Percentiles rank a stretch among this genome's conserved stretches.
Conservation (phyloP, 2,329 filamentous ascomycete genomes). For the Penicillium palitans region DNA sequence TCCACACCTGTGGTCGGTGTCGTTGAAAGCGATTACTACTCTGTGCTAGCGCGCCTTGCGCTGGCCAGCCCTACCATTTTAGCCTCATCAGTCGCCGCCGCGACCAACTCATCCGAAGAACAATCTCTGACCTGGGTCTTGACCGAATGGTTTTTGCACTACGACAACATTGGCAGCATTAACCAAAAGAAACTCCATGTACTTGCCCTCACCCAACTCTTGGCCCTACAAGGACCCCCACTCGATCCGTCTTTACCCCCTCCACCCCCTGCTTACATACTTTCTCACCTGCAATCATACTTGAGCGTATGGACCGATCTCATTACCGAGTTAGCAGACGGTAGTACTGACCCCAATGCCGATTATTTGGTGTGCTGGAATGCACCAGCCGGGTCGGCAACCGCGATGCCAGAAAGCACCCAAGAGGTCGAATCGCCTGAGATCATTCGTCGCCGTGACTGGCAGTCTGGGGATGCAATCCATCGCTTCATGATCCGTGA, state of each 20-base stretch:
- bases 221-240: conserved; percentile 39
- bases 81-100: conserved; percentile 51
- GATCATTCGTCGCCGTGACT: conserved; percentile 41
- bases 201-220: conserved; percentile 48
- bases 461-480: conserved; percentile 44
- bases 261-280: conserved; percentile 40
- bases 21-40: conserved; percentile 81
- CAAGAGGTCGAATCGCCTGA: conserved; percentile 44
- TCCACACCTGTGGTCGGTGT: conserved; percentile 69
- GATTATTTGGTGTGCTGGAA: conserved; percentile 48
- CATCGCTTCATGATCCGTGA: conserved; percentile 48
- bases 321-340: conserved; percentile 47
- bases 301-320: conserved; percentile 51
- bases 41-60: conserved; percentile 75
- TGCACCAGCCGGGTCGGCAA: conserved; percentile 22
- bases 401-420: conserved; percentile 34
- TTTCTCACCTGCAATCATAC: conserved; percentile 48
- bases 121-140: conserved; percentile 46
- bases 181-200: conserved; percentile 50
- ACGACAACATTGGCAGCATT: conserved; percentile 49
- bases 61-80: conserved; percentile 71
- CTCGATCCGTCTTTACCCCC: conserved; percentile 27
- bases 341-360: conserved; percentile 40
- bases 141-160: conserved; percentile 51
- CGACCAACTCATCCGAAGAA: conserved; percentile 37